Base-by-base conservation (phyloP, 176 grass and related monocot species). In the Cymbopogon citratus region DNA sequence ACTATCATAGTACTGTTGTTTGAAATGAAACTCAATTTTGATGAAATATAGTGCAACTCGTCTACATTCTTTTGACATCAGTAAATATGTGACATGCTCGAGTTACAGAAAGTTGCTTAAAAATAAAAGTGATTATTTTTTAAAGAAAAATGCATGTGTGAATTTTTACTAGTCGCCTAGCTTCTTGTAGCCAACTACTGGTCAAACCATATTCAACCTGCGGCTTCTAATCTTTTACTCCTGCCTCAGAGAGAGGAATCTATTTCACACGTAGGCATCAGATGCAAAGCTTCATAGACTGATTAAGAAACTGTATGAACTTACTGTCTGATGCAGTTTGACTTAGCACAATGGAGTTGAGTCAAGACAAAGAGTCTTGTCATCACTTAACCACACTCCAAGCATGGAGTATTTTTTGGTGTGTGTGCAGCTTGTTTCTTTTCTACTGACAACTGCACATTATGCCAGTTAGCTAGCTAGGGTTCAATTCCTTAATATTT, bases 391-490 rank as follows among this genome's bases (percentile, higher is more conserved):
- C 28, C 62, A 36, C 80, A 70, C 60, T 49, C 51, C 45, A 78
- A 84, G 76, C 74, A 63, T 84, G 9, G 39, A 48, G 81, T 85
- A 77, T 87, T 71, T 85, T 90, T 93, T 79, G 73, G 29, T 84
- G 26, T 46, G 24, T 73, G 87, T 81, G 87, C 75, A 49, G 79
- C 23, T 67, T 87, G 84, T 84, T 90, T 90, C 52, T 90, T 92
- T 92, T 92, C 80, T 61, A 75, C 85, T 87, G 84, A 93, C 91
- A 90, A 34, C 69, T 78, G 80, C 78, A 73, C 45, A 27, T 57
- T 52, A 46, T 85, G 82, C 33, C 81, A 66, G 78, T 85, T 72
- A 66, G 43, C 38, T 85, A 72, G 54, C 38, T 85, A 72, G 54
- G 52, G 71, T 33, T 81, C 69, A 39, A 34, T 83, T 12, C 56